Base-by-base conservation (phyloP, 2,329 filamentous ascomycete genomes). In the Pseudocercospora eumusae region DNA sequence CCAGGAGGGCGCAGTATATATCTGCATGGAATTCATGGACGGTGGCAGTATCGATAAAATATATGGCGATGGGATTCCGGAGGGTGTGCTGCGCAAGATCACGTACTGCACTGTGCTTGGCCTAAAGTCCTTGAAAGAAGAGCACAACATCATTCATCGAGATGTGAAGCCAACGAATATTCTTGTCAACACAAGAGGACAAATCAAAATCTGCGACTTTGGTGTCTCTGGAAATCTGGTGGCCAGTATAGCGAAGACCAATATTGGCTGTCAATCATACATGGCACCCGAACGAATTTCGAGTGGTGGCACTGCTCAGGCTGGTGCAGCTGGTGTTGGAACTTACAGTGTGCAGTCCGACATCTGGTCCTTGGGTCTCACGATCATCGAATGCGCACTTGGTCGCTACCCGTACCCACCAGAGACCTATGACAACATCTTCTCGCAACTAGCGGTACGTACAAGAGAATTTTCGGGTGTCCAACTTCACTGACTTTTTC, bases 111-210 rank as follows among this genome's bases (percentile, higher is more conserved):
- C 95, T 0, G 87, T 95, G 6, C 91, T 93, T 84, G 95, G 95
- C 0, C 82, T 99, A 65, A 98, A 96, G 79, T 88, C 88, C 20
- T 80, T 99, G 64, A 99, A 99, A 76, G 95, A 99, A 65, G 92
- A 97, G 64, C 95, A 99, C 81, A 98, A 96, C 78, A 99, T 99
- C 77, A 99, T 99, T 68, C 95, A 99, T 75, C 89, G 95, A 67
- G 95, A 99, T 74, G 95, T 99, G 67, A 99, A 99, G 77, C 95
- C 95, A 1, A 99, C 95, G n/a, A 99, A 99, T 72, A 97, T 99
- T 63, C 83, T 99, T 1, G 87, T 92, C 75, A 99, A 98, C 77
- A 90, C 88, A 1, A 84, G 84, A 45, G 95, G 95, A 0, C 92
- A 97, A 73, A 84, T 98, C 81, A 99, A 99, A 79, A 96, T 99